Evolutionary conservation across 1,139 yeast species (phyloP).

Genomic region (Entelexis paramagnoliae): DNA sequence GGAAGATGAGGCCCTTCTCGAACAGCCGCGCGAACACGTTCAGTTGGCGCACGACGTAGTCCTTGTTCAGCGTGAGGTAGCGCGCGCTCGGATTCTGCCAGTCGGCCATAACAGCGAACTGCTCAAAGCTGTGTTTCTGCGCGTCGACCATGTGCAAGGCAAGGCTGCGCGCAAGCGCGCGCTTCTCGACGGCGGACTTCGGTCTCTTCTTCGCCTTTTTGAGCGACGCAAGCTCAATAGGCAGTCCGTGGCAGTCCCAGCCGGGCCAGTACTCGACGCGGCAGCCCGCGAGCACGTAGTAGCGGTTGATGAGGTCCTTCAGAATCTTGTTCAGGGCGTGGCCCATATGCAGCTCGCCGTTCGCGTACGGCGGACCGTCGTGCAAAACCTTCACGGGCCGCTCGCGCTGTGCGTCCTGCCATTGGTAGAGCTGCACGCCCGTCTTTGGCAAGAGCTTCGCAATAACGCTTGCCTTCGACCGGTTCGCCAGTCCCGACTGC

Average conservation of each 20-base stretch:
- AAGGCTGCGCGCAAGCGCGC: conserved; percentile 55
- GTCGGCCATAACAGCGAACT: conserved; percentile 74
- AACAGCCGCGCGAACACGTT: conserved; percentile 57
- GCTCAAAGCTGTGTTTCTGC: conserved; percentile 55
- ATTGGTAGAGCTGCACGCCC: conserved; percentile 35
- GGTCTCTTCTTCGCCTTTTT: conserved; percentile 29
- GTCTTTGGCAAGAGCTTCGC: conserved; percentile 30
- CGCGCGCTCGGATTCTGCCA: conserved; percentile 43
- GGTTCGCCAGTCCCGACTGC: conserved; percentile 41
- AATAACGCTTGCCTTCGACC: conserved; percentile 34
- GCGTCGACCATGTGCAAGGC: conserved; percentile 54
- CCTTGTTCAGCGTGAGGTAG: conserved; percentile 61
- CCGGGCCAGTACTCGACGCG: conserved; percentile 73
- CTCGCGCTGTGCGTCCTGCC: conserved; percentile 33
- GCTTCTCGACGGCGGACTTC: conserved; percentile 38
- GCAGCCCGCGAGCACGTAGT: conserved; percentile 52
- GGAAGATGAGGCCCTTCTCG: conserved; percentile 54
- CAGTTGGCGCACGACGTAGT: conserved; percentile 67
- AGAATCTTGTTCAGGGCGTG: conserved; percentile 84
- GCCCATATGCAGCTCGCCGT: conserved; percentile 87
- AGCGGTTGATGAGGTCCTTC: conserved; percentile 75
- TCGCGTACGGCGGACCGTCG: conserved; percentile 98
- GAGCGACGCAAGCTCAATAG: conserved; percentile 81
- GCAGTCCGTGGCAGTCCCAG: conserved; percentile 98
- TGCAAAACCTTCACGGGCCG: conserved; percentile 43